Evolutionary conservation across 179 eudicot species (phyloP), one percentile per base, ranked within the genome.

Genomic region (Sideroxylon spinosum): DNA sequence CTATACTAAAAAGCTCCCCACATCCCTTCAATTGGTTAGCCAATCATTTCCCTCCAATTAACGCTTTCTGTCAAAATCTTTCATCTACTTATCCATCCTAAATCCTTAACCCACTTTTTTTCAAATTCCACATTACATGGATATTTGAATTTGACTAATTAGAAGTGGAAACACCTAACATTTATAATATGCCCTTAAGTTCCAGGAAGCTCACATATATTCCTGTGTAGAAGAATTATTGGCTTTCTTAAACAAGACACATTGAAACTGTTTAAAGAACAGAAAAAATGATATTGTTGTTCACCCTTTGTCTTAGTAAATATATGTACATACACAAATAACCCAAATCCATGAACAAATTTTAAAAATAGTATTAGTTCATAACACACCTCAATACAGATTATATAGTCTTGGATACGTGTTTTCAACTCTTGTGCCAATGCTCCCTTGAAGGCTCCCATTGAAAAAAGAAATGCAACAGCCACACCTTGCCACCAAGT

Each of bases 401-500:
- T 94, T 75, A 95, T 90, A 79, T 95, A 95, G 86, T 95, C 98
- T 83, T 95, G 98, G 81, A 93, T 93, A 61, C 97, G 92, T 49
- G 91, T 89, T 81, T 95, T 88, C 85, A 95, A 79, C 85, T 90
- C 93, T 84, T 88, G 92, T n/a, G 98, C 98, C 71, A 95, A 82
- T 66, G 98, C 91, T 71, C 98, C 98, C 81, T 87, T 89, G 64
- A 95, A 92, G 49, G 92, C 93, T 82, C 98, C 98, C 78, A 90
- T 86, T n/a, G 98, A 95, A 84, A 95, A 91, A 53, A 95, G 91
- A 76, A 95, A 95, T 68, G 98, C 98, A 78, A 95, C 91, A 62
- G 90, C 91, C 62, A 95, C 76, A 70, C 98, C 98, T 93, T 95
- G 98, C 98, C 98, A 93, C 98, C 98, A 95, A 67, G 98, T 95